A percentile compares a stretch with the other conserved stretches of the same genome.
Conservation (phyloP, 73 alveolate species). For the Paramecium sexaurelia region DNA sequence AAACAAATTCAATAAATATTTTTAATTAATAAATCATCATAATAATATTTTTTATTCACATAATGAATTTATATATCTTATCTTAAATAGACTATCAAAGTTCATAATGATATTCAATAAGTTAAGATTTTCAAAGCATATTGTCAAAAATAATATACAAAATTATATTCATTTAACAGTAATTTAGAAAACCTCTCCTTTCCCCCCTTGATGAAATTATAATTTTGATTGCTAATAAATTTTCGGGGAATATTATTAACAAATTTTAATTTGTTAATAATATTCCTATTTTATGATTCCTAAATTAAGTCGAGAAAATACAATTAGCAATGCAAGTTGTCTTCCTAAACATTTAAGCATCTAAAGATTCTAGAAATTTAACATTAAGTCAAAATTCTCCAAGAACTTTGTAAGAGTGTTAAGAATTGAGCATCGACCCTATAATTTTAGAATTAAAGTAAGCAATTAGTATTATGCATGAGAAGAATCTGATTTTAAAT, state of each 20-base stretch:
- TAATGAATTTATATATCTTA: no score
- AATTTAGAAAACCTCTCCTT: no score
- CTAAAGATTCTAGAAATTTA: neutral
- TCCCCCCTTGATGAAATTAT: no score
- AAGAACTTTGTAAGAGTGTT: conserved; percentile 29
- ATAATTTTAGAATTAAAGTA: conserved; percentile 13
- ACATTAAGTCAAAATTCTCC: conserved; percentile 47
- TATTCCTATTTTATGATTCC: neutral
- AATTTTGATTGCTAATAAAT: no score
- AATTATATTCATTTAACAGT: no score
- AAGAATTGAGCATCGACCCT: conserved; percentile 34
- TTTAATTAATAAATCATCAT: neutral
- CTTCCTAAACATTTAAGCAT: neutral
- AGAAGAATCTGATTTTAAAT: neutral
- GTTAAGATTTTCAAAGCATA: no score
- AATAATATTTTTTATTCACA: neutral
- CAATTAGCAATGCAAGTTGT: neutral
- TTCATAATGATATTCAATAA: no score
- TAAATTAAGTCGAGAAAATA: neutral
- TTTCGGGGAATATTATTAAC: neutral
- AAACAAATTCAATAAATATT: neutral
- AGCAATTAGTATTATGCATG: neutral
- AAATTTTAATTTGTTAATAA: neutral
- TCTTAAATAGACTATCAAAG: no score
- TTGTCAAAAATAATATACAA: no score